Base-by-base conservation (phyloP, 768 basidiomycete species). In the Russula virescens region DNA sequence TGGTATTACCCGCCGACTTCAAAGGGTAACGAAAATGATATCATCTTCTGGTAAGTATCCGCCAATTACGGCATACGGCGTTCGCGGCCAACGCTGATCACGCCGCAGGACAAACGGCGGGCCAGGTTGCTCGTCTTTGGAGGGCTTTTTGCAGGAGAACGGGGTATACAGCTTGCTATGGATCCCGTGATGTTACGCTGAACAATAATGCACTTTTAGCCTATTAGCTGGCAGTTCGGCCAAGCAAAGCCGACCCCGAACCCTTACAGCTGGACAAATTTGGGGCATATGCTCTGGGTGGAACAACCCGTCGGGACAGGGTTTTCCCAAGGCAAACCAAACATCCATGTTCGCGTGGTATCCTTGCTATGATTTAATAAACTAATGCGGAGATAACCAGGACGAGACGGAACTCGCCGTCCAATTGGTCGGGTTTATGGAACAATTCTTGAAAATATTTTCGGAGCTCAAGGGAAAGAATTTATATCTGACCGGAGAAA, bases 291-390 rank as follows among this genome's bases (percentile, higher is more conserved):
- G 49, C 61, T 68, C 31, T 68, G 66, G 66, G 43, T 68, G 18
- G 66, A 68, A 19, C 66, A 68, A 54, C 66, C 66, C 25, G 65
- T 68, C 10, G 64, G 66, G 10, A 68, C 66, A 18, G 66, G 66
- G 25, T 68, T 66, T 55, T 62, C 66, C 11, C 61, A 66, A 34
- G 66, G 66, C 8, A 38, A 25, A 23, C 60, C 61, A 26, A 57
- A 66, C 42, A 63, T 66, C 38, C 57, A 58, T 7, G 66, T 67
- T 18, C n/a, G 64, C 1, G 13, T 2, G 13, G 16, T 19, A 13
- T 50, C 16, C 50, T 46, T 25, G 7, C 26, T 1, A 6, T 25
- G 18, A 26, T 13, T 3, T n/a, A 48, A 51, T 48, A 18, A 42
- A 26, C 28, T 50, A 4, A 53, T 5, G 2, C 43, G 0, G 21